Evolutionary conservation across 805 yeast genomes (phyloP).

Genomic region (Yamadazyma endophytica): DNA sequence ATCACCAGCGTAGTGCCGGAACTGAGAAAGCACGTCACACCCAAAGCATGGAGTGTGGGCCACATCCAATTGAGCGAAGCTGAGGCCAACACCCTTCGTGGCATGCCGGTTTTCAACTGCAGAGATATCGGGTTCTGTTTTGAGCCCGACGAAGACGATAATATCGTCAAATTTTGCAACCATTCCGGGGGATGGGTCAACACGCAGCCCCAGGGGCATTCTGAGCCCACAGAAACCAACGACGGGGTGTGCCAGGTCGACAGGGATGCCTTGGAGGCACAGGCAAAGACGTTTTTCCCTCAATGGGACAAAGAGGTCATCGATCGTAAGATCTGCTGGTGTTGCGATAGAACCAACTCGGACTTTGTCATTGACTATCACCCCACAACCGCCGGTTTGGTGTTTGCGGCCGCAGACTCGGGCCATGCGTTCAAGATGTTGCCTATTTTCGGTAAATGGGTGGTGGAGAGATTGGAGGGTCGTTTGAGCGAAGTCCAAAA

Average conservation of each 20-base stretch:
- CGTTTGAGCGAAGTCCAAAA: conserved; percentile 4
- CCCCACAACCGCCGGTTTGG: conserved; percentile 24
- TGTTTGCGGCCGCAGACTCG: conserved; percentile 36
- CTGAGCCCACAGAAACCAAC: conserved; percentile 10
- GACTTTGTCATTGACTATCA: conserved; percentile 30
- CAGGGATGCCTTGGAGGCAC: conserved; percentile 5
- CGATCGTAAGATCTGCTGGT: conserved; percentile 23
- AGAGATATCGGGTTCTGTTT: conserved; percentile 12
- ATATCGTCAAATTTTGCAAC: conserved; percentile 12
- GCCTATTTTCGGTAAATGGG: conserved; percentile 27
- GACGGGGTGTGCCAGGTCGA: conserved; percentile 8
- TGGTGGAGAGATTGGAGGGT: conserved; percentile 8
- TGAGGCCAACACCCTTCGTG: conserved; percentile 6
- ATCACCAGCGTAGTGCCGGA: conserved; percentile 8
- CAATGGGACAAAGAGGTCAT: conserved; percentile 5
- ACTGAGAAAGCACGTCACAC: conserved; percentile 5
- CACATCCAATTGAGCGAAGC: conserved; percentile 7
- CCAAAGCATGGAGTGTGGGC: conserved; percentile 13
- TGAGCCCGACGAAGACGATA: conserved; percentile 10
- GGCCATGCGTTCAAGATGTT: conserved; percentile 38
- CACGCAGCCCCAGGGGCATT: neutral
- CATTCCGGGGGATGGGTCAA: conserved; percentile 10
- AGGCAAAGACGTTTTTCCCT: conserved; percentile 10
- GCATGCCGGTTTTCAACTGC: conserved; percentile 11
- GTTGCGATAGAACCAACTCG: conserved; percentile 28